Evolutionary conservation across 768 basidiomycete genomes (phyloP), one percentile per base, ranked within the genome.

Genomic region (Butyriboletus loyo): DNA sequence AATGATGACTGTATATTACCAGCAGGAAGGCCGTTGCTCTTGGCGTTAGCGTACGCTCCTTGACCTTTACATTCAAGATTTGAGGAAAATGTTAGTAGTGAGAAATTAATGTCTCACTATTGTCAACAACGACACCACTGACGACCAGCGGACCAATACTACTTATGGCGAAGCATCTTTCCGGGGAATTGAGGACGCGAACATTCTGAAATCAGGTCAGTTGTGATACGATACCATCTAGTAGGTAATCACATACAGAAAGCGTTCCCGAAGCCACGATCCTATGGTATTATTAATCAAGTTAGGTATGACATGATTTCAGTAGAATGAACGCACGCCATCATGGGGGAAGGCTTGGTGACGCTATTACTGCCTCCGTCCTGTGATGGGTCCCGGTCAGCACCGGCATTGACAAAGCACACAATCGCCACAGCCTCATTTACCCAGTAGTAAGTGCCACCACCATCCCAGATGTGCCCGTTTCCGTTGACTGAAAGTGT

Each of bases 31-130:
- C 80, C 77, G 6, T 67, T 66, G 58, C 83, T 84, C 17, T 77
- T 69, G 0, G 76, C 66, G 59, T 85, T 85, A 0, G 83, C 72
- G 10, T 60, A 56, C 54, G 80, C 75, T 21, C 83, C 83, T 42
- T 72, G 71, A 31, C 81, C 84, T 85, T 53, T 9, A 47, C 11
- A 37, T 28, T 25, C n/a, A 27, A 46, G 24, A 9, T 25, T 37
- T 7, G 24, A 52, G 40, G 13, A 43, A 41, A 21, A 15, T 5
- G n/a, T 3, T 19, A 22, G 25, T 19, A 11, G 19, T 3, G 6
- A 10, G 7, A 43, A 22, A 44, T 15, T n/a, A 14, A 5, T 27
- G 6, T 60, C 78, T 56, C 43, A 85, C 84, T 81, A 54, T 86
- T 72, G 54, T 86, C 83, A 50, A 87, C 74, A 17, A 62, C 75